These are phyloP conservation scores for Hordeum pubiflorum DNA, from an alignment of 202 grass and related monocot genomes.

Conservation along the genomic window DNA sequence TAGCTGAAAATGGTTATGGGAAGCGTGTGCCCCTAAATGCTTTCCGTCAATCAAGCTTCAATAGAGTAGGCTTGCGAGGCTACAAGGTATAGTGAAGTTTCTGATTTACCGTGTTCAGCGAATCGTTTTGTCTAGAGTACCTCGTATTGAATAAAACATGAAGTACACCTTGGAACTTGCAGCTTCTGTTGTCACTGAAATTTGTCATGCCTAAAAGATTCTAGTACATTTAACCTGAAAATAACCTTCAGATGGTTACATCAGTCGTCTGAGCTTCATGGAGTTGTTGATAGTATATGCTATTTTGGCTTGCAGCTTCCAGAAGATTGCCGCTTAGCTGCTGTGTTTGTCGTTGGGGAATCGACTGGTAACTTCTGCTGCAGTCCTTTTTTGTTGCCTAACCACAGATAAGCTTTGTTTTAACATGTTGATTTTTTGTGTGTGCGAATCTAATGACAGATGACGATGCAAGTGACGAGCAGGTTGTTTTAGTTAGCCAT, in stretches of 20 bases:
- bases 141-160: neutral
- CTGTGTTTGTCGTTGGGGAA: constrained; percentile 81
- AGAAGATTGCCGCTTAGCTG: constrained; percentile 57
- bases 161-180: neutral
- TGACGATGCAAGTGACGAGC: constrained; percentile 71
- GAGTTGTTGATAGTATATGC: constrained; percentile 24
- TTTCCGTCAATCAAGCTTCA: constrained; percentile 62
- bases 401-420: constrained; percentile 1
- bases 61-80: constrained; percentile 48
- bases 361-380: constrained; percentile 53
- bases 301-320: constrained; percentile 57
- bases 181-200: neutral
- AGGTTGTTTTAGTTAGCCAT: constrained; percentile 92
- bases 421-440: neutral
- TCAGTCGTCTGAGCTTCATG: constrained; percentile 4
- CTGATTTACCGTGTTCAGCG: neutral
- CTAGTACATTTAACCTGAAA: neutral
- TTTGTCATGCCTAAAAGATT: neutral
- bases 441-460: constrained; percentile 39
- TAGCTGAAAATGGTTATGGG: constrained; percentile 76
- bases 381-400: neutral
- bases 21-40: constrained; percentile 77
- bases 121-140: neutral
- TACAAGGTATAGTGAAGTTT: constrained; percentile 66
- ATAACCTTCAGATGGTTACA: constrained; percentile 2